These are phyloP conservation scores for Fusarium anthophilum DNA, from an alignment of 2,329 filamentous ascomycete genomes.

Conservation along the genomic window DNA sequence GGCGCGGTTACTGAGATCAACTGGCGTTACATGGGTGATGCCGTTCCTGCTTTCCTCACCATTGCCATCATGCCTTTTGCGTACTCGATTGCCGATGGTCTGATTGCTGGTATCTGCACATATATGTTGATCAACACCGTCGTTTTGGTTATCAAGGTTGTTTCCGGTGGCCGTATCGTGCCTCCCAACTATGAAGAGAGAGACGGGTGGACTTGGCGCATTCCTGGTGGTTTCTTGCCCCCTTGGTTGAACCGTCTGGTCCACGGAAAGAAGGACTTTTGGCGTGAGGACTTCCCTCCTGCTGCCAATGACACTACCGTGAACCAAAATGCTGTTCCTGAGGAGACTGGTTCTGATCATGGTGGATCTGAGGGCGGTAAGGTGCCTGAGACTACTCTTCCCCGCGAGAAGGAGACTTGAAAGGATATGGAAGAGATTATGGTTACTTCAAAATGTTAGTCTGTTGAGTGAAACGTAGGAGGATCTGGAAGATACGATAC, in stretches of 20 bases:
- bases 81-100: conserved; percentile 86
- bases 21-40: conserved; percentile 86
- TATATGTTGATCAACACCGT: conserved; percentile 80
- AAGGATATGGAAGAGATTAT: not conserved
- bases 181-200: conserved; percentile 80
- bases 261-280: conserved; percentile 78
- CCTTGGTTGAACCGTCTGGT: conserved; percentile 74
- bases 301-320: conserved; percentile 27
- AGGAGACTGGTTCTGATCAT: conserved; percentile 38
- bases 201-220: conserved; percentile 82
- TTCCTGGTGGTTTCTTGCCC: conserved; percentile 78
- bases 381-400: conserved; percentile 24
- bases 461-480: conserved; percentile 4
- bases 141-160: conserved; percentile 74
- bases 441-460: conserved; percentile 14
- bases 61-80: conserved; percentile 90
- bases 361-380: conserved; percentile 39
- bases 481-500: conserved; percentile 21
- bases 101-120: conserved; percentile 81
- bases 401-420: conserved; percentile 34
- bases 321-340: conserved; percentile 15
- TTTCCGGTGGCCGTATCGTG: conserved; percentile 73
- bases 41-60: conserved; percentile 84
- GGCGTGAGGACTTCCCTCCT: conserved; percentile 56
- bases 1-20: conserved; percentile 83